A percentile compares a stretch with the other conserved stretches of the same genome.
phyloP scores from a whole-genome alignment of 257 asterid genomes.

The Solanum etuberosum region DNA sequence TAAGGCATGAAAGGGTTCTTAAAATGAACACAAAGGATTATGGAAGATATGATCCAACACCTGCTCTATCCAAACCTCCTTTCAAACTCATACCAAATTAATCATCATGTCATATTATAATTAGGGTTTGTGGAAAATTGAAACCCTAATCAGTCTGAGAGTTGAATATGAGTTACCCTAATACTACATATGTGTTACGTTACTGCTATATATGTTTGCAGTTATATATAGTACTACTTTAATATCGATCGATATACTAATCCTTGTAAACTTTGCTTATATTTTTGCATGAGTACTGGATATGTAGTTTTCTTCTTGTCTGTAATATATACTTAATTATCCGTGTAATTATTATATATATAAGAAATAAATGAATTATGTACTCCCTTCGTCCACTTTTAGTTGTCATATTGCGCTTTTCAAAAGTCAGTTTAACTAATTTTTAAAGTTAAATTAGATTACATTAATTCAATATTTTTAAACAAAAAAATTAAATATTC shows the following conservation, averaged over 20 bases:
- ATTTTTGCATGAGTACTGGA: neutral
- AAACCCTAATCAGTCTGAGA: neutral
- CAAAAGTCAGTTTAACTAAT: no score
- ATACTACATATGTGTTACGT: neutral
- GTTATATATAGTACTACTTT: neutral
- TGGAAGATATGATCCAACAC: slow-evolving; percentile 69
- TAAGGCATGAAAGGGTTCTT: slow-evolving; percentile 37
- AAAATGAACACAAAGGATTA: slow-evolving; percentile 59
- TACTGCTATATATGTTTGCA: neutral
- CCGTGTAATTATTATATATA: neutral
- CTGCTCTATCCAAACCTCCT: slow-evolving; percentile 58
- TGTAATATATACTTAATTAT: neutral
- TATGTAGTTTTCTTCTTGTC: neutral
- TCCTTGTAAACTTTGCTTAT: neutral
- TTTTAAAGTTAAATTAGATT: no score
- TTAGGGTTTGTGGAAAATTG: neutral
- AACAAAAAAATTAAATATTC: no score
- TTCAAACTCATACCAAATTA: slow-evolving; percentile 70
- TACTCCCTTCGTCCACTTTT: neutral
- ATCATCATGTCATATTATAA: neutral
- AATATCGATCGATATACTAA: neutral
- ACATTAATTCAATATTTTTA: no score
- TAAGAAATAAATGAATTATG: neutral
- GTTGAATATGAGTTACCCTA: neutral
- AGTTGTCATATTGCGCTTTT: no score